These are phyloP conservation scores for Corrigiola litoralis DNA, from an alignment of 179 eudicot species.

Conservation along the genomic window DNA sequence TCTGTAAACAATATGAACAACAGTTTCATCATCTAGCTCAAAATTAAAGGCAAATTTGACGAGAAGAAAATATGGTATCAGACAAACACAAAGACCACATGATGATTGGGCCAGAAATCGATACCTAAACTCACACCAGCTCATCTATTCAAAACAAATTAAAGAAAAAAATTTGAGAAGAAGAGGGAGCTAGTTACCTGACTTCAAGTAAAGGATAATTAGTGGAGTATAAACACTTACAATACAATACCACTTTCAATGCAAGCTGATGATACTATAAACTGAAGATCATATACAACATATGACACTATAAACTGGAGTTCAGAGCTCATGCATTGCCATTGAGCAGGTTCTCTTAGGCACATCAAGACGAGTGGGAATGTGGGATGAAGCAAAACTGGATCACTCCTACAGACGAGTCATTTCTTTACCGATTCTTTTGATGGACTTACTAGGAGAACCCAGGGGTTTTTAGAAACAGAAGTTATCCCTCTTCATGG, in stretches of 20 bases:
- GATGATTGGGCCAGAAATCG: not conserved
- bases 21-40: not conserved
- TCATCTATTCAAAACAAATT: too few species aligned
- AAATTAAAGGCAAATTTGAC: not conserved
- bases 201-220: too few species aligned
- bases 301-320: too few species aligned
- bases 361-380: not conserved
- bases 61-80: not conserved
- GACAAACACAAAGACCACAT: too few species aligned
- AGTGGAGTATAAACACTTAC: too few species aligned
- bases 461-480: not conserved
- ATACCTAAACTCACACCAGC: not conserved
- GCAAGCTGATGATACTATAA: too few species aligned
- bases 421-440: not conserved
- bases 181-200: too few species aligned
- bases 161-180: too few species aligned
- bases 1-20: slow-evolving; percentile 32
- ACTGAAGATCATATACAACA: too few species aligned
- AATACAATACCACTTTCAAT: too few species aligned
- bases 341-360: not conserved
- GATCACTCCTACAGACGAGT: not conserved
- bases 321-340: too few species aligned
- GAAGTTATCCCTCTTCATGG: too few species aligned
- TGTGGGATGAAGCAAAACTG: not conserved
- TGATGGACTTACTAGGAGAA: not conserved